These are phyloP conservation scores for Lizonia empirigonia DNA, from an alignment of 2,329 filamentous ascomycete genomes.

Conservation along the genomic window DNA sequence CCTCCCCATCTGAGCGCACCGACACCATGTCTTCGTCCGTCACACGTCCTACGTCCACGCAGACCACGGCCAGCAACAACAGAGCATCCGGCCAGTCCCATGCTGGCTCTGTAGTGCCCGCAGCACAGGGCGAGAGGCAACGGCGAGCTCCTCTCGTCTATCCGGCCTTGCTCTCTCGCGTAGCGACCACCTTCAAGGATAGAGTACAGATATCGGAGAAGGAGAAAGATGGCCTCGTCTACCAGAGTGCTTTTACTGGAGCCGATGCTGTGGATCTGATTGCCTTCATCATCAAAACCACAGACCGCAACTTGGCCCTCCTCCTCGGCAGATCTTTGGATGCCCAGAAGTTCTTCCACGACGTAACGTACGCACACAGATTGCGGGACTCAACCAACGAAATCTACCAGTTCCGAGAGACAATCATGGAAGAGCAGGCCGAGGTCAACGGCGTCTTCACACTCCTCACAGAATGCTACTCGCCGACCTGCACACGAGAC, in stretches of 20 bases:
- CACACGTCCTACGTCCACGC: conserved; percentile 49
- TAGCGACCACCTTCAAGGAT: conserved; percentile 89
- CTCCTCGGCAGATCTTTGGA: conserved; percentile 90
- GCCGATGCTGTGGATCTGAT: conserved; percentile 95
- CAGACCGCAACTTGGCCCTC: conserved; percentile 90
- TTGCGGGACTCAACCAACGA: conserved; percentile 92
- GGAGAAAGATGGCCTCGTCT: conserved; percentile 94
- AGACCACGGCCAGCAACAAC: conserved; percentile 42
- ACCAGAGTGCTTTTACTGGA: conserved; percentile 96
- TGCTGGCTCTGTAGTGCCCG: conserved; percentile 53
- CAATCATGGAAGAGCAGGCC: conserved; percentile 81
- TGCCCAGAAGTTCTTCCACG: conserved; percentile 98
- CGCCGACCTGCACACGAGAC: conserved; percentile 93
- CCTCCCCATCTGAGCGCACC: conserved; percentile 64
- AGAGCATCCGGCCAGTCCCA: conserved; percentile 53
- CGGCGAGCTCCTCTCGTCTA: conserved; percentile 84
- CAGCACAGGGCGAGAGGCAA: conserved; percentile 45
- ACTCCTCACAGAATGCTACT: conserved; percentile 94
- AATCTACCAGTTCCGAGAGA: conserved; percentile 96
- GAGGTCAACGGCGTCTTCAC: conserved; percentile 97
- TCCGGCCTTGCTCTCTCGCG: conserved; percentile 88
- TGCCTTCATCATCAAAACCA: conserved; percentile 95
- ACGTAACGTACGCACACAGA: conserved; percentile 96
- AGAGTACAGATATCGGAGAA: conserved; percentile 85
- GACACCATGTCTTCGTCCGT: conserved; percentile 61